Evolutionary conservation across 495 filamentous ascomycete genomes (phyloP), one percentile per base, ranked within the genome.

Genomic region (Mytilinidion resinicola): DNA sequence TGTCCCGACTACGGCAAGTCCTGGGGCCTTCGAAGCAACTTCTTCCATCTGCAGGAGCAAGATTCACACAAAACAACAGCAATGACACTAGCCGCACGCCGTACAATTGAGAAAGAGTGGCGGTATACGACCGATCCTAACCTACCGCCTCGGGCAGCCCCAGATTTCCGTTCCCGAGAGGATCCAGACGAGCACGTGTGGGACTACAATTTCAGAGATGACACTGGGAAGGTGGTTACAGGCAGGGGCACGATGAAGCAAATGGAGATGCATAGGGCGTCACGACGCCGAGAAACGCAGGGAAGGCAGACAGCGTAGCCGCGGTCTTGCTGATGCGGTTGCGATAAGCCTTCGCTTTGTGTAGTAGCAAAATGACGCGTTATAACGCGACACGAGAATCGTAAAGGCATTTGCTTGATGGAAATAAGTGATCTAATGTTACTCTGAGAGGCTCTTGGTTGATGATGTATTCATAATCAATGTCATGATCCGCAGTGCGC

Each of bases 151-250:
- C 37, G 38, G 6, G 51, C 35, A 19, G 51, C n/a, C 51, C 51
- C 51, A 38, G 14, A 20, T 21, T 54, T 54, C 20, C 36, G 51
- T 42, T 42, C 35, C 19, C 36, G 38, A 54, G 51, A 54, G 51
- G 51, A 54, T 54, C 51, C 36, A 54, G 51, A 54, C 51, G 36
- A 54, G 51, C 36, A 54, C 15, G 36, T 54, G 15, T 20, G 36
- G 36, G 15, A 41, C n/a, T 54, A 43, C 17, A 21, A 19, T 21
- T 42, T 42, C 51, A 54, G 37, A 38, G 34, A 56, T 56, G 15
- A 47, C n/a, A n/a, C 38, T 56, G 39, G 15, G 20, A 56, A 43
- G 21, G 25, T 35, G 19, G 14, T 46, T 4, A 56, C 21, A 33
- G 41, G 42, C 4, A 35, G 35, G 9, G 53, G 39, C 41, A 56